Percentiles rank a stretch among this genome's conserved stretches.
Conservation (phyloP, 140 eudicot genomes). For the Anethum foeniculum region DNA sequence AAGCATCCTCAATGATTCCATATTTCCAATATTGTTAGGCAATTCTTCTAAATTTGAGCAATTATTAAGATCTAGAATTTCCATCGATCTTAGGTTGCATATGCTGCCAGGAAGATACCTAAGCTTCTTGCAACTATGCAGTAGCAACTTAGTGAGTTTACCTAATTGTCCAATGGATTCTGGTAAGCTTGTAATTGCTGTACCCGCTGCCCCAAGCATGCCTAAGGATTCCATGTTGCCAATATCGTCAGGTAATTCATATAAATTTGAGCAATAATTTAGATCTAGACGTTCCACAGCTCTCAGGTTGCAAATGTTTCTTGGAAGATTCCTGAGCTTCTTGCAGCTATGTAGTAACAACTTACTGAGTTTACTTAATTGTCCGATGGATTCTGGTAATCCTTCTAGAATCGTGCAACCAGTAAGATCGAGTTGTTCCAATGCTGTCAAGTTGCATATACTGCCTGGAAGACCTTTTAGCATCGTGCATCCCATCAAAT, state of each 20-base stretch:
- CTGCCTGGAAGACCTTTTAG: not conserved
- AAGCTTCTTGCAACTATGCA: not conserved
- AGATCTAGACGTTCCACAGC: not conserved
- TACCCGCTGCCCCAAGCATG: not conserved
- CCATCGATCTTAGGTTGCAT: not conserved
- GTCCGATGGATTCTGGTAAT: slow-evolving; percentile 3
- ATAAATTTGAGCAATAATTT: not conserved
- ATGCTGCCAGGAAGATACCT: not conserved
- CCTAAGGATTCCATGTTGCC: not conserved
- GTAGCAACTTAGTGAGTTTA: not conserved
- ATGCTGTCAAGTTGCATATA: not conserved
- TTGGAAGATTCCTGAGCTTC: slow-evolving; percentile 1
- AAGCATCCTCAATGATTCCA: not conserved
- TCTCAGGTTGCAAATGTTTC: slow-evolving; percentile 7
- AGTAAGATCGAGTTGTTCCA: not conserved
- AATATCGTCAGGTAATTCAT: not conserved
- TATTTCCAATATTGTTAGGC: not conserved
- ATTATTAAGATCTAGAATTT: not conserved
- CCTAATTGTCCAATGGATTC: not conserved
- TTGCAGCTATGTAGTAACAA: not conserved
- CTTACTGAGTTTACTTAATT: not conserved
- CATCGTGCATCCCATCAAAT: not conserved
- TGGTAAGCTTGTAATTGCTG: not conserved
- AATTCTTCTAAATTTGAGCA: not conserved
- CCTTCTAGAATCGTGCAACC: not conserved